Base-by-base conservation (phyloP, 1,284 basidiomycete genomes). In the Phlebopus sp. region DNA sequence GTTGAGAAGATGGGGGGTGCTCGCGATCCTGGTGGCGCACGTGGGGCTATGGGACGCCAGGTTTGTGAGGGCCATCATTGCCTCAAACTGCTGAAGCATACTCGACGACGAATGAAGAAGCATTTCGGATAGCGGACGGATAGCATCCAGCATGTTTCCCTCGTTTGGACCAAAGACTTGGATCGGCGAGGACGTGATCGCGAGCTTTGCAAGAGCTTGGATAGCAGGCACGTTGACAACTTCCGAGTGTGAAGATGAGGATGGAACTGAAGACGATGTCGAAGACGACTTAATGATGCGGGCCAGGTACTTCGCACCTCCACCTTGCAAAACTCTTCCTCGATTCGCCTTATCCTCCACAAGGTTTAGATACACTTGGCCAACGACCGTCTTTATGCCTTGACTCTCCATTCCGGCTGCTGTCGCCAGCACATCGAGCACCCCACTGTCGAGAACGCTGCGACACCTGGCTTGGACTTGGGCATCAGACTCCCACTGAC, bases 41-140 rank as follows among this genome's bases (percentile, higher is more conserved):
- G 79, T 76, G 0, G 80, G 70, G 47, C 79, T 79, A 42, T 89
- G 77, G n/a, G 91, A 93, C 1, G 94, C 86, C 30, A 99, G 70
- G 63, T 99, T 99, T 4, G 96, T 99, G 41, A 99, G 76, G 1
- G 94, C 95, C 90, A 99, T 95, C 53, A 94, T 76, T 3, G 86
- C 82, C 67, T 99, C 96, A 60, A 99, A 99, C 37, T 79, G 79
- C 60, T 97, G 92, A 13, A 98, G 73, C 29, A 88, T 77, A 23
- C 70, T 82, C 1, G 92, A 79, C 0, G 78, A 74, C 0, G 82
- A 69, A 57, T 89, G 81, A 38, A 81, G 75, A 30, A 97, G 74
- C 46, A 95, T 71, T 27, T 81, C 65, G 1, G 85, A 79, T 39
- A 97, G 73, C 0, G 92, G 92, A 1, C 84, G 78, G 47, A 96